phyloP scores from a whole-genome alignment of 1,284 basidiomycete species.

The Cutaneotrichosporon daszewskae region DNA sequence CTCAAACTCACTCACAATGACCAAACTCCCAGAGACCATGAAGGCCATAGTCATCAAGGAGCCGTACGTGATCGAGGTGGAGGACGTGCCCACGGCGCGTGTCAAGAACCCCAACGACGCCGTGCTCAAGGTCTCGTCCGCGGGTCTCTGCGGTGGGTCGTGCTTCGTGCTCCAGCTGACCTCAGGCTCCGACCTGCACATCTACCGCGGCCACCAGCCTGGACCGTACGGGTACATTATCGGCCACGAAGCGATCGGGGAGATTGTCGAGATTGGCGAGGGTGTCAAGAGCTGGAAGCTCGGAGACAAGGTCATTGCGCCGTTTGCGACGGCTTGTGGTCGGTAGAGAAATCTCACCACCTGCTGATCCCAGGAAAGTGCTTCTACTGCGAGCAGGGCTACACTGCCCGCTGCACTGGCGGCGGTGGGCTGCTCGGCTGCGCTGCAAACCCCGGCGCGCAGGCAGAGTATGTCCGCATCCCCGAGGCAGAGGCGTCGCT shows the following conservation, averaged over 20 bases:
- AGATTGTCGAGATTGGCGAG: slow-evolving; percentile 64
- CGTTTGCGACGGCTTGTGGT: slow-evolving; percentile 78
- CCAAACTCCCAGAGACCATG: slow-evolving; percentile 28
- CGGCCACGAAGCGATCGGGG: slow-evolving; percentile 80
- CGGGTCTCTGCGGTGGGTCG: slow-evolving; percentile 39
- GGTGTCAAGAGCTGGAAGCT: slow-evolving; percentile 62
- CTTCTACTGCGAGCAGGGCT: slow-evolving; percentile 63
- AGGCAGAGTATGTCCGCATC: slow-evolving; percentile 79
- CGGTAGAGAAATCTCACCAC: slow-evolving; percentile 47
- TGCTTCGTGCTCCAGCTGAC: background rate
- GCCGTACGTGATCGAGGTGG: slow-evolving; percentile 26
- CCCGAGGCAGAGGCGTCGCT: slow-evolving; percentile 52
- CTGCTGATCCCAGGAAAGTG: slow-evolving; percentile 27
- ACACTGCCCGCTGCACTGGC: slow-evolving; percentile 65
- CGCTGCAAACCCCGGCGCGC: slow-evolving; percentile 66
- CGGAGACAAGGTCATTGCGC: slow-evolving; percentile 78
- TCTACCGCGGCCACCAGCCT: slow-evolving; percentile 60
- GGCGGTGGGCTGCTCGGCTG: slow-evolving; percentile 45
- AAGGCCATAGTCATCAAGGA: slow-evolving; percentile 36
- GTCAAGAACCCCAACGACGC: slow-evolving; percentile 29
- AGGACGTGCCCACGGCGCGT: slow-evolving; percentile 29
- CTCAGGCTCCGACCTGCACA: slow-evolving; percentile 73
- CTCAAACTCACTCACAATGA: too few species aligned
- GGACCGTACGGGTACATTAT: slow-evolving; percentile 27
- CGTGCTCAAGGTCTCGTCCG: slow-evolving; percentile 30